Percentiles rank a stretch among this genome's conserved stretches.
Conservation (phyloP, 2,329 filamentous ascomycete species). For the Cercospora berteroae region DNA sequence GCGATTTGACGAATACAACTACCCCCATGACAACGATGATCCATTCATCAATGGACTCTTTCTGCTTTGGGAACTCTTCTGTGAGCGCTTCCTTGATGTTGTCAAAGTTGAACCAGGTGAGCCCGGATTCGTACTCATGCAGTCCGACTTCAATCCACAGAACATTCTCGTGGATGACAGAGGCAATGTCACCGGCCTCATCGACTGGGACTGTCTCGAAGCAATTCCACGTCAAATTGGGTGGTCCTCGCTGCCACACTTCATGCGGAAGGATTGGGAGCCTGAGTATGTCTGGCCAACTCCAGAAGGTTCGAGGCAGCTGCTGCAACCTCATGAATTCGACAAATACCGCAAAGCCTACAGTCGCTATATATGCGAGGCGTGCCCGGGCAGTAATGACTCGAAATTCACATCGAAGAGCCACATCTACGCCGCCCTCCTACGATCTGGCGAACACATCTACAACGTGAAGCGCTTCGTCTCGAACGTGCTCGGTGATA, state of each 20-base stretch:
- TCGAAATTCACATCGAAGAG: slow-evolving; percentile 21
- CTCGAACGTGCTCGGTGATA: slow-evolving; percentile 19
- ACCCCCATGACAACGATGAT: slow-evolving; percentile 4
- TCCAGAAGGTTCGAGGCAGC: not conserved
- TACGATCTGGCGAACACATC: slow-evolving; percentile 18
- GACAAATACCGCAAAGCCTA: slow-evolving; percentile 21
- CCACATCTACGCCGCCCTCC: slow-evolving; percentile 21
- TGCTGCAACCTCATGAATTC: slow-evolving; percentile 18
- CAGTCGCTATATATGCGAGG: slow-evolving; percentile 19
- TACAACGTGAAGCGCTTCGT: slow-evolving; percentile 19
- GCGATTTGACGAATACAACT: slow-evolving; percentile 12
- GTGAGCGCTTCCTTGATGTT: slow-evolving; percentile 20
- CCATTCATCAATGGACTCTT: slow-evolving; percentile 11
- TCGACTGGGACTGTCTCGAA: slow-evolving; percentile 26
- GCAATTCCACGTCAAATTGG: slow-evolving; percentile 21
- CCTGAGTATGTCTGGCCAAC: slow-evolving; percentile 19
- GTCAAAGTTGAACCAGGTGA: slow-evolving; percentile 10
- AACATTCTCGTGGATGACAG: slow-evolving; percentile 22
- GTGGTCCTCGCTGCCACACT: slow-evolving; percentile 22
- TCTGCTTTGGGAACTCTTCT: slow-evolving; percentile 20
- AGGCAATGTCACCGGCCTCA: slow-evolving; percentile 17
- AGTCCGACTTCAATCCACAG: slow-evolving; percentile 25
- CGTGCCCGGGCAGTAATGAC: slow-evolving; percentile 12
- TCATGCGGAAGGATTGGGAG: slow-evolving; percentile 20
- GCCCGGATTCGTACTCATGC: slow-evolving; percentile 24